Conservation (phyloP, 1,139 yeast genomes). For the Lodderomyces metapsilosis region DNA sequence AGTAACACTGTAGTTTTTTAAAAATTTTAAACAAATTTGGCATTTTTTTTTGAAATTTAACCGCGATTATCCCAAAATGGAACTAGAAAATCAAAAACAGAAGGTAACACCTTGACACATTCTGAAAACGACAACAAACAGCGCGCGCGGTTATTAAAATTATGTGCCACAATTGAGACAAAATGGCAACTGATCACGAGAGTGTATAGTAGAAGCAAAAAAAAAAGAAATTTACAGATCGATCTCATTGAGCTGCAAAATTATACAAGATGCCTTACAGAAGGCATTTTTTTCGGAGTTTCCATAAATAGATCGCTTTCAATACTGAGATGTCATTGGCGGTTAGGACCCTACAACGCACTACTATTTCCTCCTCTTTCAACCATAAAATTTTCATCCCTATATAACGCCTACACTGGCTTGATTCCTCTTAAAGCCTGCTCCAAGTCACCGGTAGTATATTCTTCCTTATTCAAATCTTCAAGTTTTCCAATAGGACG, state of each 20-base stretch:
- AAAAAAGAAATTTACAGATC: not conserved
- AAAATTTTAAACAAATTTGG: not conserved
- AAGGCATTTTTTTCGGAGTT: too few species aligned
- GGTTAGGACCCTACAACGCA: too few species aligned
- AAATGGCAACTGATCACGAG: not conserved
- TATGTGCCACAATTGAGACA: not conserved
- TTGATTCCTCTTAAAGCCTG: slow-evolving; percentile 30
- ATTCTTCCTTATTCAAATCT: slow-evolving; percentile 32
- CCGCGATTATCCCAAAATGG: slow-evolving; percentile 2
- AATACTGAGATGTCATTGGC: too few species aligned
- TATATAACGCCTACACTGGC: slow-evolving; percentile 11
- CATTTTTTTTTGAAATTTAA: not conserved
- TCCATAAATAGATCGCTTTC: too few species aligned
- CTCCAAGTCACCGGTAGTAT: slow-evolving; percentile 38
- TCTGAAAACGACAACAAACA: not conserved
- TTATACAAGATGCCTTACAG: too few species aligned
- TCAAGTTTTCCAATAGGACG: slow-evolving; percentile 40
- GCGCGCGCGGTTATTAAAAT: not conserved
- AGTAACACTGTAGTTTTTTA: too few species aligned
- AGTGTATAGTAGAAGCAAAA: not conserved
- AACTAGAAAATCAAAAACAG: not conserved
- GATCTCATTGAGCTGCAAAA: not conserved
- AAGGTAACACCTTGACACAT: not conserved
- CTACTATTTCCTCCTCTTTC: too few species aligned
- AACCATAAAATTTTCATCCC: too few species aligned